These are phyloP conservation scores for Daedalea quercina DNA, from an alignment of 768 basidiomycete species.

Conservation along the genomic window DNA sequence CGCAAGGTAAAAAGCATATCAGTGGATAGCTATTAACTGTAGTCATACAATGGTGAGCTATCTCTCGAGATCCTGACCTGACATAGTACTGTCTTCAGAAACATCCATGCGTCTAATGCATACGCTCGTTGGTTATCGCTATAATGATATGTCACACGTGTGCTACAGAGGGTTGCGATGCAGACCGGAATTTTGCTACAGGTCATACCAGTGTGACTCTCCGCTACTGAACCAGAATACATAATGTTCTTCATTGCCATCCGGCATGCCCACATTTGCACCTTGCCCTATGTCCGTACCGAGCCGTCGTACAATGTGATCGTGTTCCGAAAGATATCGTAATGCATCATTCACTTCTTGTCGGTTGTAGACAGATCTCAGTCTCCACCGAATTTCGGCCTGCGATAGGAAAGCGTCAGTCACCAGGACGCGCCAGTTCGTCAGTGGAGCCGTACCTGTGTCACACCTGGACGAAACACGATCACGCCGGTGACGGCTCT, in stretches of 20 bases:
- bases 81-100: too few relatives aligned
- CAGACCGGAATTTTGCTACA: conserved; percentile 23
- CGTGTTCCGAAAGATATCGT: conserved; percentile 44
- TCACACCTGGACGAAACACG: conserved; percentile 66
- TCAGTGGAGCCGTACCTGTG: conserved; percentile 43
- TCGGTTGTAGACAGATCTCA: conserved; percentile 67
- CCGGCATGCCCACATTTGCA: conserved; percentile 28
- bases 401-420: conserved; percentile 22
- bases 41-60: too few relatives aligned
- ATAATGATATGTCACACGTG: neutral
- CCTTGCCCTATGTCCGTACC: conserved; percentile 12
- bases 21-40: too few relatives aligned
- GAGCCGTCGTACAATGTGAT: conserved; percentile 33
- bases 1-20: too few relatives aligned
- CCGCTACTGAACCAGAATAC: conserved; percentile 54
- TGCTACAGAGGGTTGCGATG: neutral
- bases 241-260: conserved; percentile 44
- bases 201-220: conserved; percentile 60
- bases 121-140: neutral
- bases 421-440: too few relatives aligned
- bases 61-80: too few relatives aligned
- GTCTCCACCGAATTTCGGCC: conserved; percentile 67
- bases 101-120: neutral
- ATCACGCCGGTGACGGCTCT: conserved; percentile 62
- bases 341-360: conserved; percentile 67